phyloP scores from a whole-genome alignment of 371 early-diverging fungal species.

The Cokeromyces recurvatus region DNA sequence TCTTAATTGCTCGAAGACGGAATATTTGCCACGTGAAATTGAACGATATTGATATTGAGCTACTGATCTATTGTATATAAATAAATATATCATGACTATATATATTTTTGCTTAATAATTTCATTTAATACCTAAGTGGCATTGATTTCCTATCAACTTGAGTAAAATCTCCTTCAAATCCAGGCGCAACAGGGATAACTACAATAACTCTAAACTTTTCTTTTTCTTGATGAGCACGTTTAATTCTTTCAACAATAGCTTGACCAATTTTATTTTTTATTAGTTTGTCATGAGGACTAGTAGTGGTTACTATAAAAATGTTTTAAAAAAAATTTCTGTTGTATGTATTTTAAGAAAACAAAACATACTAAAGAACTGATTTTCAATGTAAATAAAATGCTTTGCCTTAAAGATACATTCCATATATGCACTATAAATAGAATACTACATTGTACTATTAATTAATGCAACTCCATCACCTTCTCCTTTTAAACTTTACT shows the following conservation, averaged over 20 bases:
- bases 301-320: slow-evolving; percentile 33
- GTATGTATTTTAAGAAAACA: background rate
- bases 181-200: slow-evolving; percentile 86
- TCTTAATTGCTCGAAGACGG: slow-evolving; percentile 59
- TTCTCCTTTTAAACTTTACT: slow-evolving; percentile 15
- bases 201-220: slow-evolving; percentile 80
- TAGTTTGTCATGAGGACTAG: slow-evolving; percentile 29
- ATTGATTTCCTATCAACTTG: slow-evolving; percentile 42
- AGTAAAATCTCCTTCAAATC: slow-evolving; percentile 80
- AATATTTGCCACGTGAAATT: slow-evolving; percentile 72
- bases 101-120: background rate
- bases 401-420: slow-evolving; percentile 72
- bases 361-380: slow-evolving; percentile 86
- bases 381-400: slow-evolving; percentile 93
- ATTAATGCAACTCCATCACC: background rate
- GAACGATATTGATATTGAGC: slow-evolving; percentile 82
- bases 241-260: slow-evolving; percentile 77
- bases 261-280: slow-evolving; percentile 46
- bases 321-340: background rate
- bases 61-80: slow-evolving; percentile 29
- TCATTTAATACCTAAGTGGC: slow-evolving; percentile 24
- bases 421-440: slow-evolving; percentile 83
- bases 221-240: slow-evolving; percentile 62
- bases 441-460: slow-evolving; percentile 43
- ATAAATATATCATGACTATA: background rate